Evolutionary conservation across 768 basidiomycete genomes (phyloP), one percentile per base, ranked within the genome.

Genomic region (Coprinopsis sp.): DNA sequence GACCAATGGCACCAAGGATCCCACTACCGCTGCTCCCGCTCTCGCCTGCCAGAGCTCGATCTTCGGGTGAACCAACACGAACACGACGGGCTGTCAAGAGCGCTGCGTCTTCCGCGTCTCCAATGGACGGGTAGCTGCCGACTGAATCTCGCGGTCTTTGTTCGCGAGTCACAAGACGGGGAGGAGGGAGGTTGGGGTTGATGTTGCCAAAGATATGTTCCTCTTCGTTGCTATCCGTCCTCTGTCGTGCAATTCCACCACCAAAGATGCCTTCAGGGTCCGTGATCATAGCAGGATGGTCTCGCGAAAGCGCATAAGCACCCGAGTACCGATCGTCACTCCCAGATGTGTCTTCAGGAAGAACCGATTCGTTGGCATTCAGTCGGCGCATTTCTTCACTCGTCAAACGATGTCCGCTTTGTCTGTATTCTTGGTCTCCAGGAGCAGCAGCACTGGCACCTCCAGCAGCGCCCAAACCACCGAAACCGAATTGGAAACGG

Each of bases 81-180:
- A 78, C 74, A 21, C 76, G 70, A 21, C 70, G 71, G 0, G 80
- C 81, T 6, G 76, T 79, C 39, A 76, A 65, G 1, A 84, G 52
- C 6, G 76, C 71, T 1, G 73, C 76, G 8, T 69, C 64, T 46
- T 72, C 72, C 30, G 74, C 71, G 3, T 59, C 59, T 44, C 69
- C 71, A 16, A 57, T 33, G 6, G 48, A 49, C 11, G 48, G 41
- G 22, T 30, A 29, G 21, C 49, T 49, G 12, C 49, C 41, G 13
- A 56, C 57, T 6, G 69, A 67, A 4, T 69, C 62, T 19, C 66
- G 66, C 8, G 60, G 64, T 12, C 62, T 62, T 27, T 54, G 58
- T 29, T 59, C 60, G 23, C 67, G 58, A 50, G 68, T 63, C 21
- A 68, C 57, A 14, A 71, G 53, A 24, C 64, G 67, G 27, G 66